Conservation (phyloP, 106 monocot genomes). For the Alisma plantagoaquatica region DNA sequence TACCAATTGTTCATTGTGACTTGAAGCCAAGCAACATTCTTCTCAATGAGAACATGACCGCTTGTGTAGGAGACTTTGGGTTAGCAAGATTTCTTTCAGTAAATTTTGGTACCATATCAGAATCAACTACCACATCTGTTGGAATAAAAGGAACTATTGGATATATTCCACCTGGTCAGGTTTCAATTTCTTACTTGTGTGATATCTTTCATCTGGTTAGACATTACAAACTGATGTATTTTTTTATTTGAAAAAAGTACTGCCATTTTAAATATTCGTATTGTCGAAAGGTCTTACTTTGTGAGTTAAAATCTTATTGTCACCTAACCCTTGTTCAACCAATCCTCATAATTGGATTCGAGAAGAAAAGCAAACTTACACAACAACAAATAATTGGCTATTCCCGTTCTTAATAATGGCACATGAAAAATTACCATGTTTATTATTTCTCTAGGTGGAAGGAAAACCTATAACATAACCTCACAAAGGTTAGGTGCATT, state of each 20-base stretch:
- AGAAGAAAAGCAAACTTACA: too few species aligned
- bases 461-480: too few species aligned
- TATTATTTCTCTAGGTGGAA: too few species aligned
- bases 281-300: too few species aligned
- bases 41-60: neutral
- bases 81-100: neutral
- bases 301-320: too few species aligned
- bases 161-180: neutral
- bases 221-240: neutral
- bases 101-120: neutral
- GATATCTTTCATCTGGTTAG: neutral
- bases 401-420: too few species aligned
- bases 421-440: too few species aligned
- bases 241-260: neutral
- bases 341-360: too few species aligned
- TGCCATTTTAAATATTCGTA: too few species aligned
- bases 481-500: too few species aligned
- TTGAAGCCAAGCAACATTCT: constrained; percentile 2
- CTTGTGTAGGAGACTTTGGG: neutral
- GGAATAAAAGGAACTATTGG: constrained; percentile 3
- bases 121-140: neutral
- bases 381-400: too few species aligned
- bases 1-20: constrained; percentile 1
- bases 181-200: neutral
- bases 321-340: too few species aligned